phyloP scores from a whole-genome alignment of 495 filamentous ascomycete genomes.

The Annulohypoxylon bovei region DNA sequence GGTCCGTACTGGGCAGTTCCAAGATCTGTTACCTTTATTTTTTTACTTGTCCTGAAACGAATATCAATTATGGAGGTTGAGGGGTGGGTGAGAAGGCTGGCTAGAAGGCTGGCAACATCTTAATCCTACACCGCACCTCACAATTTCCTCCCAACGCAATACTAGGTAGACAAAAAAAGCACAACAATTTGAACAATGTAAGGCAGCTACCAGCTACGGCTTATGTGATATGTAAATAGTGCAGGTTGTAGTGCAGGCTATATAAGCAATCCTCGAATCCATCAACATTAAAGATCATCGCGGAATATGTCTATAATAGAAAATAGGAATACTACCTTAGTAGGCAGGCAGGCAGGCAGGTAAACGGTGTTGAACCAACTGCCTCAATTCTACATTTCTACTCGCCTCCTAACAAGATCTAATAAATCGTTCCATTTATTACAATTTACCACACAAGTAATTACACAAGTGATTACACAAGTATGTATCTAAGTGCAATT shows the following conservation, averaged over 20 bases:
- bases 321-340: conserved; percentile 3
- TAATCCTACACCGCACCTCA: conserved; percentile 31
- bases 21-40: conserved; percentile 13
- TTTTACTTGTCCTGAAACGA: neutral
- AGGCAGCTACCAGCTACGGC: conserved; percentile 14
- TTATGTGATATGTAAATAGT: conserved; percentile 1
- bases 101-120: neutral
- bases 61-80: neutral
- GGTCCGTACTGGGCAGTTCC: conserved; percentile 13
- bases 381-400: conserved; percentile 1
- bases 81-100: neutral
- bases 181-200: neutral
- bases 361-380: neutral
- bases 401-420: neutral
- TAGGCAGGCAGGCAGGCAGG: neutral
- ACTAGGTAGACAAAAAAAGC: conserved; percentile 12
- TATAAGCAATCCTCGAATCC: conserved; percentile 2
- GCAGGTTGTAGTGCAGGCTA: conserved; percentile 6
- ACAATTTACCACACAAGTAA: neutral
- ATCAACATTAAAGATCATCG: neutral
- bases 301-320: neutral
- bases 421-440: conserved; percentile 2
- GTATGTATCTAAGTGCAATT: neutral
- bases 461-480: too few relatives aligned
- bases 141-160: conserved; percentile 28